Percentiles rank a stretch among this genome's conserved stretches.
phyloP scores from a whole-genome alignment of 1,284 basidiomycete genomes.

The Marasmius oreades region DNA sequence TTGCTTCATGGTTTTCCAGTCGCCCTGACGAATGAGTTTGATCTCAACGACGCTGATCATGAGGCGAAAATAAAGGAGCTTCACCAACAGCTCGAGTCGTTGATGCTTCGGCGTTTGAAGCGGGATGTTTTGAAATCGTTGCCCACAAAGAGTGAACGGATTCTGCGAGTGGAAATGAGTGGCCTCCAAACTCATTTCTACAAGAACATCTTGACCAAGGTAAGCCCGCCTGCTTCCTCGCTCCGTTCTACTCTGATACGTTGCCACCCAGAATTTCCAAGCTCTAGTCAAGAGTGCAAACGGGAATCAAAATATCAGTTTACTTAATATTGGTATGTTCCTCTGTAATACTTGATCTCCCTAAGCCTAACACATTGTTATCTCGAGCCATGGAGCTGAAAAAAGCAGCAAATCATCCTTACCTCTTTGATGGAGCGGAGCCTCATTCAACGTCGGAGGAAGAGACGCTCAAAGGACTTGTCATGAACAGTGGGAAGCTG shows the following conservation, averaged over 20 bases:
- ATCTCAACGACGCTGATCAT: conserved; percentile 90
- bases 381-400: conserved; percentile 97
- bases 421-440: conserved; percentile 96
- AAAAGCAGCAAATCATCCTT: conserved; percentile 98
- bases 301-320: conserved; percentile 82
- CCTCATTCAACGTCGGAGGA: conserved; percentile 70
- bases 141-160: conserved; percentile 97
- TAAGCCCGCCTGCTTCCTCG: conserved; percentile 24
- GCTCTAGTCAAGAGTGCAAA: conserved; percentile 87
- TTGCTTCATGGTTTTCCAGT: conserved; percentile 41
- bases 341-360: conserved; percentile 1
- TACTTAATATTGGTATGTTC: conserved; percentile 83
- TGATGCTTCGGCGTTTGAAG: conserved; percentile 96
- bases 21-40: conserved; percentile 89
- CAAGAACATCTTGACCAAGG: conserved; percentile 98
- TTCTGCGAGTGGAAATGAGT: conserved; percentile 97
- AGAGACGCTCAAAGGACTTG: conserved; percentile 91
- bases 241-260: background rate
- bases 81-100: conserved; percentile 88
- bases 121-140: conserved; percentile 96
- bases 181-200: conserved; percentile 97
- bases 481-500: conserved; percentile 98
- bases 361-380: no score
- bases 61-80: conserved; percentile 94
- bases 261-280: conserved; percentile 76